Base-by-base conservation (phyloP, 228 moss, liverwort and hornwort species). In the Sphagnum magellanicum region DNA sequence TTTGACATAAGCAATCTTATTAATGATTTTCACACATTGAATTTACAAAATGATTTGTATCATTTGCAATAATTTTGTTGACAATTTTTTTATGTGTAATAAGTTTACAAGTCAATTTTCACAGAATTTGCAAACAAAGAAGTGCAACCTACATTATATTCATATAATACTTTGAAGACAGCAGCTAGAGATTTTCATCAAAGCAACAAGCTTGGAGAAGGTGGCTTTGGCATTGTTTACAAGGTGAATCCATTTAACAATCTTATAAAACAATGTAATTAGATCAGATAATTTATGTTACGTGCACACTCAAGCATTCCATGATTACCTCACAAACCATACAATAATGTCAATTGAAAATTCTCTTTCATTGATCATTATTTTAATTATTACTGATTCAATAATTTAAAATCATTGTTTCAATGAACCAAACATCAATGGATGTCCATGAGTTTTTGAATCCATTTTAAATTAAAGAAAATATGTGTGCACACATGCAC, bases 121-220 rank as follows among this genome's bases (percentile, higher is more conserved):
- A 32, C 72, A 79, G 79, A 75, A 10, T 72, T 79, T 50, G 65
- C 60, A 10, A 69, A 72, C 12, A 59, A 75, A 48, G 72, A 79
- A 60, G 79, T 75, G 50, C 75, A 75, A 59, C 75, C 79, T 13
- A 73, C 52, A 4, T 6, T 79, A 8, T 79, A 72, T 69, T 60
- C 79, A 14, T 79, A 79, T 6, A 61, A 12, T 2, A 66, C 59
- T 9, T 64, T 79, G 14, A 75, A 59, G 46, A 12, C 4, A n/a
- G 79, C 79, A 6, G 75, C 79, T 4, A 49, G 65, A 16, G 75
- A 79, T 50, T 79, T 79, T 53, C 72, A 79, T 49, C 10, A 15
- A 2, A 72, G 69, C 6, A 79, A 75, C 13, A 79, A 79, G 53
- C 68, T 79, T 5, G 78, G 78, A 11, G 73, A 78, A 74, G 78